phyloP scores from a whole-genome alignment of 768 basidiomycete genomes.

The Steccherinum ochraceum region DNA sequence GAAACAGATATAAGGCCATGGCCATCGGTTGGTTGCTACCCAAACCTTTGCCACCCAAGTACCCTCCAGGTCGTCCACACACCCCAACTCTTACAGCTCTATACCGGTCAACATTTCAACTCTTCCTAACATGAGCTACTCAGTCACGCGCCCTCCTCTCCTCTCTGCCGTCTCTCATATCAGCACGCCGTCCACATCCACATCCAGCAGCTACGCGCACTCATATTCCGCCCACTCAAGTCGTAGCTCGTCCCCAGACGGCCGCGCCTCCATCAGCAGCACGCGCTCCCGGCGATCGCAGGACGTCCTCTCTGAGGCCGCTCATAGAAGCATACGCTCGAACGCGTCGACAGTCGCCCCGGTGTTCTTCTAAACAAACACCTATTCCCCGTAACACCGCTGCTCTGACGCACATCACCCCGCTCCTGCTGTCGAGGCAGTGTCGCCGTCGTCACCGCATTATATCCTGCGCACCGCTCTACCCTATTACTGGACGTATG shows the following conservation, averaged over 20 bases:
- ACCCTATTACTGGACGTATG: neutral
- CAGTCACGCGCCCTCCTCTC: neutral
- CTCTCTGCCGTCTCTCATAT: neutral
- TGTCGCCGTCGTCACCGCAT: neutral
- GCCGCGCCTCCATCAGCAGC: neutral
- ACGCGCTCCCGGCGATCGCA: neutral
- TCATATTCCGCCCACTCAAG: neutral
- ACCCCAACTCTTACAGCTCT: neutral
- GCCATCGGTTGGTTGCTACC: neutral
- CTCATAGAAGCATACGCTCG: conserved; percentile 16
- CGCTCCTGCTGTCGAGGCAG: neutral
- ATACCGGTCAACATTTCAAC: neutral
- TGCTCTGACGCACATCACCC: neutral
- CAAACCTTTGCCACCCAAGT: neutral
- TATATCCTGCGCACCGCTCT: neutral
- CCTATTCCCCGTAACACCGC: neutral
- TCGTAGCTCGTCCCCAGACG: neutral
- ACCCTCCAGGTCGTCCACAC: no score
- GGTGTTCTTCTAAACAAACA: conserved; percentile 18
- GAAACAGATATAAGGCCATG: neutral
- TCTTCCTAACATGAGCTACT: neutral
- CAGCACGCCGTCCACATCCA: neutral
- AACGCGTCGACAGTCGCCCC: conserved; percentile 16
- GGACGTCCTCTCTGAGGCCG: neutral
- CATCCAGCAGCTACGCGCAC: neutral